A percentile compares a stretch with the other conserved stretches of the same genome.
phyloP scores from a whole-genome alignment of 495 filamentous ascomycete species.

The Copromyces sp. region DNA sequence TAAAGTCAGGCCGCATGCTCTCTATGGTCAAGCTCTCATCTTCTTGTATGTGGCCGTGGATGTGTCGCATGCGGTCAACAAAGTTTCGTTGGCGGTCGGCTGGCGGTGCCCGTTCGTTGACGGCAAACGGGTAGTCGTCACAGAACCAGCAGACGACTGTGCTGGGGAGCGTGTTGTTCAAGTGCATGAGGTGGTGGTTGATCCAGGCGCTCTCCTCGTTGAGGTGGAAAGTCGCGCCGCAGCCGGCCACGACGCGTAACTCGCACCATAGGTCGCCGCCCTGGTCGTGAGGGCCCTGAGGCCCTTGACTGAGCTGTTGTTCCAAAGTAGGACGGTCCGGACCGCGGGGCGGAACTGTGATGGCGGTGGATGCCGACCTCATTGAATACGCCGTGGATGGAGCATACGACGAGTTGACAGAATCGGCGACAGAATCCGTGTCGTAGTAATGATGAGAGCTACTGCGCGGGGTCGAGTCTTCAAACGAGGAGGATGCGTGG shows the following conservation, averaged over 20 bases:
- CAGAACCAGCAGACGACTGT: slow-evolving; percentile 39
- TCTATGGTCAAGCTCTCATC: no score
- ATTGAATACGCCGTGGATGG: no score
- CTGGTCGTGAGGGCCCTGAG: background rate
- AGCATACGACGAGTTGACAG: background rate
- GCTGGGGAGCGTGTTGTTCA: slow-evolving; percentile 21
- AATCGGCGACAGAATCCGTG: background rate
- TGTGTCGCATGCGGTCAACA: slow-evolving; percentile 34
- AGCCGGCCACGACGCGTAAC: slow-evolving; percentile 19
- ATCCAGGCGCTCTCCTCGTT: slow-evolving; percentile 30
- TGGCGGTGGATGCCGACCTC: no score
- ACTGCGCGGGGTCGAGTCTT: no score
- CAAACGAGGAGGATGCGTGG: no score
- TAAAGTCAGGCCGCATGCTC: slow-evolving; percentile 33
- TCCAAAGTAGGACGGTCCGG: background rate
- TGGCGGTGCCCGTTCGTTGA: background rate
- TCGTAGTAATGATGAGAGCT: no score
- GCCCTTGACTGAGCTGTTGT: background rate
- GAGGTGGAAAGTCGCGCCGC: slow-evolving; percentile 22
- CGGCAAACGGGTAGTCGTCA: slow-evolving; percentile 21
- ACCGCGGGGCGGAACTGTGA: background rate
- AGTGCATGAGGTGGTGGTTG: slow-evolving; percentile 17
- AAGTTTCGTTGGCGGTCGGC: slow-evolving; percentile 18
- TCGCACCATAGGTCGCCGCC: slow-evolving; percentile 29
- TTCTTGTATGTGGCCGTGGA: slow-evolving; percentile 19